A percentile compares a stretch with the other conserved stretches of the same genome.
Evolutionary conservation across 2,329 filamentous ascomycete species (phyloP).

Genomic region (Zymoseptoria tritici): DNA sequence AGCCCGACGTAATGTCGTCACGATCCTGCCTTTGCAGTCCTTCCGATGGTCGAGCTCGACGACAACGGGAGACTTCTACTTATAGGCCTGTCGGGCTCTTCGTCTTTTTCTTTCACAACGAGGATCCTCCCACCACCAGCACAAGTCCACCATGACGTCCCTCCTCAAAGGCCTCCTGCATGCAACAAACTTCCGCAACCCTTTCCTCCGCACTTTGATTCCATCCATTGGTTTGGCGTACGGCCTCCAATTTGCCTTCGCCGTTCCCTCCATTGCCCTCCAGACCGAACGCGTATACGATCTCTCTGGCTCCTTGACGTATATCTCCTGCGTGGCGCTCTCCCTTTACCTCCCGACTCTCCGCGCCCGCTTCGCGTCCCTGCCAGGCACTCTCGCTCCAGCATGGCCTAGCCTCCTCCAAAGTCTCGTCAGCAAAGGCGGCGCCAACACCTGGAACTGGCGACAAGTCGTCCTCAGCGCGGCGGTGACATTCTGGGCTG

Average conservation of each 20-base stretch:
- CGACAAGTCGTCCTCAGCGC: conserved; percentile 49
- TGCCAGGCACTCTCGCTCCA: conserved; percentile 34
- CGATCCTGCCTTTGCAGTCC: background rate
- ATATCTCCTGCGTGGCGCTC: conserved; percentile 56
- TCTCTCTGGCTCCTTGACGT: conserved; percentile 58
- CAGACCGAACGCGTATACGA: conserved; percentile 63
- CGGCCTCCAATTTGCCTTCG: conserved; percentile 55
- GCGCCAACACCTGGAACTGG: conserved; percentile 50
- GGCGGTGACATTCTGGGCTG: conserved; percentile 55
- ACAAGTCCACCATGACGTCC: conserved; percentile 22
- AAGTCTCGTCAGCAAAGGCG: conserved; percentile 38
- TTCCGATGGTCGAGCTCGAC: background rate
- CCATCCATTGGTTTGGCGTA: conserved; percentile 57
- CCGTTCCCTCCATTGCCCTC: conserved; percentile 53
- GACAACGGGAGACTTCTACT: background rate
- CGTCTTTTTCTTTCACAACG: background rate
- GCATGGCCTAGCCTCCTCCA: conserved; percentile 42
- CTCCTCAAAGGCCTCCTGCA: conserved; percentile 47
- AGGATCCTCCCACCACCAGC: background rate
- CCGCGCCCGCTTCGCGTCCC: conserved; percentile 46
- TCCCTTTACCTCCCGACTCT: conserved; percentile 55
- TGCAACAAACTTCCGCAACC: conserved; percentile 53
- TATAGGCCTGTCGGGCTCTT: background rate
- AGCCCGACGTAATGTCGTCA: background rate
- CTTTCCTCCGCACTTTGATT: conserved; percentile 55